Base-by-base conservation (phyloP, 768 basidiomycete species). In the Psilocybe tampanensis region DNA sequence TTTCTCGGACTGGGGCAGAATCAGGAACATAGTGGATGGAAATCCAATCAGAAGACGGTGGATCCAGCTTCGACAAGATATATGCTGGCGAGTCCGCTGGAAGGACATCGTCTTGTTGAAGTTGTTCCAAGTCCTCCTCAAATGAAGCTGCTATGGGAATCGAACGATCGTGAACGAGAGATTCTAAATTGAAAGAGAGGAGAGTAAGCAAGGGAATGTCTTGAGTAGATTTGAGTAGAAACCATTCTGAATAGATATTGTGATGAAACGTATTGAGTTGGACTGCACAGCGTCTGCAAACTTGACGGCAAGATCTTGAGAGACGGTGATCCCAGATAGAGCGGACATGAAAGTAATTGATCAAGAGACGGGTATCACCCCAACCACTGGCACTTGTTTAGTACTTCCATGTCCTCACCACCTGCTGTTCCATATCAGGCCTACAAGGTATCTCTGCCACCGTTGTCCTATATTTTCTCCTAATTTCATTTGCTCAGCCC, bases 21-120 rank as follows among this genome's bases (percentile, higher is more conserved):
- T 95, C 94, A 1, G 94, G 94, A 6, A 95, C 90, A 67, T 92
- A 95, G 66, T 76, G 86, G 56, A 94, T 80, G 7, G 81, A 78
- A 33, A 91, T 74, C 92, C 92, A 95, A 60, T 87, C 82, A 1
- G 81, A 64, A 0, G 78, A 75, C 2, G 86, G 78, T 18, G 78
- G 72, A 61, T 90, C 90, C 33, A 85, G 69, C 53, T 84, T 83
- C 9, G 80, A 83, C 19, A 94, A 83, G 43, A 94, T 72, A 72
- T 93, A 94, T n/a, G 90, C 86, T 21, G 93, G 90, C 1, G 72
- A 66, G 54, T 82, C 72, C 24, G 86, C 82, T 29, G 86, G 76
- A 0, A 93, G 74, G 36, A 89, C 62, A 24, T 72, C 67, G 1
- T 70, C 62, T 12, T 76, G 76, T 64, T 83, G 83, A 6, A 93